Evolutionary conservation across 768 basidiomycete genomes (phyloP).

Genomic region (Kondoa malvinella): DNA sequence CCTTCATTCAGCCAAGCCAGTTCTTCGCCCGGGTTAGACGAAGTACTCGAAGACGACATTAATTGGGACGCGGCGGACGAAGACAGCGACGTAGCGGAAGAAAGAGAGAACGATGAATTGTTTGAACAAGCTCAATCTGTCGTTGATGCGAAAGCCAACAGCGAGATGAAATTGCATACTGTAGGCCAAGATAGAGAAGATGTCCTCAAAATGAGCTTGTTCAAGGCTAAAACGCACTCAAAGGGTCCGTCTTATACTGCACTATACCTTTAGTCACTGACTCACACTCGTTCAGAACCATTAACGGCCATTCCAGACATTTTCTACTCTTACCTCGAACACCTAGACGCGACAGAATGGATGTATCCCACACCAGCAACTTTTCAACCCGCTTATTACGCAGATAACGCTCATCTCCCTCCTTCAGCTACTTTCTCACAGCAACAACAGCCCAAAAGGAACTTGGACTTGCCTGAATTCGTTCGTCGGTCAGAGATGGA

Average conservation of each 20-base stretch:
- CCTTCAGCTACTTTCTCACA: background rate
- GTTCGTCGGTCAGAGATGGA: background rate
- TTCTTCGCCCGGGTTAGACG: background rate
- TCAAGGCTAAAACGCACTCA: background rate
- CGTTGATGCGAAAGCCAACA: background rate
- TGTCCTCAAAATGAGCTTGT: background rate
- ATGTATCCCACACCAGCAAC: constrained; percentile 1
- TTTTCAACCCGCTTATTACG: background rate
- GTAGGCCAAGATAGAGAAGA: background rate
- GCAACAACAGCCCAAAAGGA: background rate
- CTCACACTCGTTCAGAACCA: background rate
- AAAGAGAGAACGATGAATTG: background rate
- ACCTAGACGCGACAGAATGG: constrained; percentile 2
- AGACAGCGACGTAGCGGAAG: background rate
- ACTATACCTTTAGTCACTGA: background rate
- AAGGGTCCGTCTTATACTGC: background rate
- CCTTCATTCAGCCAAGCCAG: background rate
- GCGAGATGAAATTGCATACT: background rate
- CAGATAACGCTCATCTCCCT: background rate
- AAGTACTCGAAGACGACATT: background rate
- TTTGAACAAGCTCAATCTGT: background rate
- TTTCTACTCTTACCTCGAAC: background rate
- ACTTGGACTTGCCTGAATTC: background rate
- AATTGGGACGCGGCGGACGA: background rate
- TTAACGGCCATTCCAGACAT: background rate